Percentiles rank a stretch among this genome's conserved stretches.
phyloP scores from a whole-genome alignment of 192 early-diverging fungal species.

The Coemansia sp. region DNA sequence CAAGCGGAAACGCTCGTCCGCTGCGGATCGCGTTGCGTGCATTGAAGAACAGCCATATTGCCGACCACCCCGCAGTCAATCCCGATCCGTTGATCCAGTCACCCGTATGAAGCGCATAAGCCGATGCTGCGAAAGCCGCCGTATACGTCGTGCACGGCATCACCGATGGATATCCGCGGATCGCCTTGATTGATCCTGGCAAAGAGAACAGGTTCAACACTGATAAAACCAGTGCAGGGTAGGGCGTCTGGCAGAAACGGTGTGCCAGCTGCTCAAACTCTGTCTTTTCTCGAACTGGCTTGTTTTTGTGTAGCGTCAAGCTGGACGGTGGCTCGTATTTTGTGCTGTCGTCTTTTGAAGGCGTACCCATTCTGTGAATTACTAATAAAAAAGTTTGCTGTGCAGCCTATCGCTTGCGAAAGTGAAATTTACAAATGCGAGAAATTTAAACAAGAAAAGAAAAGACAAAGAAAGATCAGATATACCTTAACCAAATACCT shows the following conservation, averaged over 20 bases:
- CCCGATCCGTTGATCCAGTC: conserved; percentile 43
- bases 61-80: conserved; percentile 38
- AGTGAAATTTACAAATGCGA: neutral
- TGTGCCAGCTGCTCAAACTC: neutral
- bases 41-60: conserved; percentile 50
- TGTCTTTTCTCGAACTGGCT: neutral
- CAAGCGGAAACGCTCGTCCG: conserved; percentile 12
- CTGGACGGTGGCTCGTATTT: conserved; percentile 38
- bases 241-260: conserved; percentile 5
- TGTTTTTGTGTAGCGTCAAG: conserved; percentile 26
- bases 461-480: neutral
- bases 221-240: conserved; percentile 30
- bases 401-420: too few species aligned
- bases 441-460: neutral
- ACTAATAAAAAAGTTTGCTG: too few species aligned
- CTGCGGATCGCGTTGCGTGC: conserved; percentile 37
- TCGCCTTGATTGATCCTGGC: conserved; percentile 7
- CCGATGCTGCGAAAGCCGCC: conserved; percentile 33
- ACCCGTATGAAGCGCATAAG: conserved; percentile 37
- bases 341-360: neutral
- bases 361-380: neutral
- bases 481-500: neutral
- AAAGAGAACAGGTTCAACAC: conserved; percentile 17
- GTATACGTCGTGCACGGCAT: conserved; percentile 41
- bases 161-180: conserved; percentile 38